phyloP scores from a whole-genome alignment of 495 filamentous ascomycete genomes.

The Podospora fimiseda region DNA sequence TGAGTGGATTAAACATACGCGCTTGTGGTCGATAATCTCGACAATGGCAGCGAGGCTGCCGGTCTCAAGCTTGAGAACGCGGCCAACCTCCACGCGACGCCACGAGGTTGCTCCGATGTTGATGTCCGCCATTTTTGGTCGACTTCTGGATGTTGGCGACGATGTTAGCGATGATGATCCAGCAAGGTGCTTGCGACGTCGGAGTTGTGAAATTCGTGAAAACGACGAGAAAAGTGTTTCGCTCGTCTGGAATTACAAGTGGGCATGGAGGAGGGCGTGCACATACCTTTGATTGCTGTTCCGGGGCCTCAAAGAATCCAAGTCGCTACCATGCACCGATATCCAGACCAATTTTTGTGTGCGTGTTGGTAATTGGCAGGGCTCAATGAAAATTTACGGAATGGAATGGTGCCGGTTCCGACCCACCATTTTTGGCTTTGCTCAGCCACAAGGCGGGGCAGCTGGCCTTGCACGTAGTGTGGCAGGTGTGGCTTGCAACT shows the following conservation, averaged over 20 bases:
- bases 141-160: constrained; percentile 18
- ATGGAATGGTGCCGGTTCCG: constrained; percentile 27
- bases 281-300: constrained; percentile 32
- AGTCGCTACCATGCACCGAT: constrained; percentile 30
- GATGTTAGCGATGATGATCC: constrained; percentile 21
- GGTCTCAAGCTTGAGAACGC: constrained; percentile 69
- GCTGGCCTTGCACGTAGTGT: neutral
- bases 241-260: constrained; percentile 7
- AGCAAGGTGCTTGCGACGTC: constrained; percentile 6
- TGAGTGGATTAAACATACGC: constrained; percentile 59
- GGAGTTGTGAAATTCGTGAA: constrained; percentile 13
- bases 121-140: constrained; percentile 31
- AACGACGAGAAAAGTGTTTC: constrained; percentile 9
- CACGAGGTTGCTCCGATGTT: constrained; percentile 42
- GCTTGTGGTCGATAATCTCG: constrained; percentile 99
- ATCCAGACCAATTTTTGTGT: constrained; percentile 34
- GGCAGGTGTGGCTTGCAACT: constrained; percentile 5
- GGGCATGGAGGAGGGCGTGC: constrained; percentile 12
- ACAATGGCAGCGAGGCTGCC: constrained; percentile 90
- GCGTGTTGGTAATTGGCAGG: constrained; percentile 31
- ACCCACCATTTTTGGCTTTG: neutral
- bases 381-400: constrained; percentile 31
- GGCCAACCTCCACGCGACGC: constrained; percentile 95
- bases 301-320: constrained; percentile 31
- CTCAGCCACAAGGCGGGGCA: constrained; percentile 18